Evolutionary conservation across 306 rosid species (phyloP).

Genomic region (Urtica urens): DNA sequence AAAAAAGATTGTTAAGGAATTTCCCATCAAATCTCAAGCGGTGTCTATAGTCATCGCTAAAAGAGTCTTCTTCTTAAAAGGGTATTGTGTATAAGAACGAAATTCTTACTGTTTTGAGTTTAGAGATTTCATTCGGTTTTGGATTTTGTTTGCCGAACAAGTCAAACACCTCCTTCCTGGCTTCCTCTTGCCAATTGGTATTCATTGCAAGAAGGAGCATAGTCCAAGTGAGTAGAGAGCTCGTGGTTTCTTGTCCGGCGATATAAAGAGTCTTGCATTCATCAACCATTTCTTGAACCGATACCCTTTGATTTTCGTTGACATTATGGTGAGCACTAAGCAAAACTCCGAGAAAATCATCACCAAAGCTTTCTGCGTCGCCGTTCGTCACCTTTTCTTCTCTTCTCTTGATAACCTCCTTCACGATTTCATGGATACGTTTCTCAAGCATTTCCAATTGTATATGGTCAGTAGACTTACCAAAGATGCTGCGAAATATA

Average conservation of each 20-base stretch:
- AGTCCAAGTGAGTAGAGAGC: slow-evolving; percentile 10
- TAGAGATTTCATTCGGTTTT: slow-evolving; percentile 7
- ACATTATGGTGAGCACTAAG: slow-evolving; percentile 20
- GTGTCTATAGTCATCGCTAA: no score
- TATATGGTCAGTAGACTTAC: not conserved
- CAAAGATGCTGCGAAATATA: not conserved
- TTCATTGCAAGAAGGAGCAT: slow-evolving; percentile 19
- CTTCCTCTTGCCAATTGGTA: slow-evolving; percentile 24
- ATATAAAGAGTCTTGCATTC: slow-evolving; percentile 20
- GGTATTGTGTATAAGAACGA: not conserved
- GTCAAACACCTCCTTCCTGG: slow-evolving; percentile 20
- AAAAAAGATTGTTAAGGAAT: not conserved
- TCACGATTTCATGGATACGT: not conserved
- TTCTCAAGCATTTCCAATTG: slow-evolving; percentile 4
- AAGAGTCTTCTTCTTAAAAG: not conserved
- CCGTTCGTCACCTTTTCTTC: slow-evolving; percentile 5
- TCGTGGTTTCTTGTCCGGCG: slow-evolving; percentile 18
- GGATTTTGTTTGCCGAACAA: slow-evolving; percentile 16
- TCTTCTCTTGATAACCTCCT: slow-evolving; percentile 2
- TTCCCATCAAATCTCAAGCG: no score
- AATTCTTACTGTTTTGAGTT: slow-evolving; percentile 8
- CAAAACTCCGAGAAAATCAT: slow-evolving; percentile 18
- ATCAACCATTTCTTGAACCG: slow-evolving; percentile 9
- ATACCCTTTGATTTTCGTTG: not conserved
- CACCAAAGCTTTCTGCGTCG: slow-evolving; percentile 16